phyloP scores from a whole-genome alignment of 805 yeast genomes.

The Saccharomyces cerevisiae region DNA sequence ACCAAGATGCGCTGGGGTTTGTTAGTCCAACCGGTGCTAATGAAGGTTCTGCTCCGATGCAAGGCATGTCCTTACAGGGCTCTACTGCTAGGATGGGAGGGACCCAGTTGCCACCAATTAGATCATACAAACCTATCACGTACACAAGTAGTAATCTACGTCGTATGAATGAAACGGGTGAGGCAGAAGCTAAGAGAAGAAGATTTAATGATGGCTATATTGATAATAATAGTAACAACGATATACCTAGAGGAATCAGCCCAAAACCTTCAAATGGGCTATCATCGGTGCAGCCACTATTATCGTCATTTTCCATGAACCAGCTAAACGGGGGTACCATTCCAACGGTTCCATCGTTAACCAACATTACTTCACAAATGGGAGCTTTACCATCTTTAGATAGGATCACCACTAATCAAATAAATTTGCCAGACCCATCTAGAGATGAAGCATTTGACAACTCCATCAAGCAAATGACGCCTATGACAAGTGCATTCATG shows the following conservation, averaged over 20 bases:
- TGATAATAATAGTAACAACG: constrained; percentile 4
- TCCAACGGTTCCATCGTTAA: constrained; percentile 5
- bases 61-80: not conserved
- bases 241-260: not conserved
- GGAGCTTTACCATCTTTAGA: constrained; percentile 12
- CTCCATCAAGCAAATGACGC: not conserved
- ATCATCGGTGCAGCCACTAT: not conserved
- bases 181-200: constrained; percentile 20
- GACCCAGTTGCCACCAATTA: constrained; percentile 26
- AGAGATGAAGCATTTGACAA: not conserved
- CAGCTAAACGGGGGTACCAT: not conserved
- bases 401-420: constrained; percentile 5
- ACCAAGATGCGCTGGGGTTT: constrained; percentile 32
- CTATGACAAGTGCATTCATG: not conserved
- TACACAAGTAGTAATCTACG: constrained; percentile 27
- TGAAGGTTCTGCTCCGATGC: not conserved
- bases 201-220: constrained; percentile 8
- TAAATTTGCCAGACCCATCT: not conserved
- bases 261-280: not conserved
- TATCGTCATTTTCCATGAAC: not conserved
- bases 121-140: constrained; percentile 29
- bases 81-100: constrained; percentile 8
- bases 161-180: constrained; percentile 11
- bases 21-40: constrained; percentile 13
- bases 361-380: constrained; percentile 1